Base-by-base conservation (phyloP, 148 eudicot genomes). In the Fagopyrum tataricum region DNA sequence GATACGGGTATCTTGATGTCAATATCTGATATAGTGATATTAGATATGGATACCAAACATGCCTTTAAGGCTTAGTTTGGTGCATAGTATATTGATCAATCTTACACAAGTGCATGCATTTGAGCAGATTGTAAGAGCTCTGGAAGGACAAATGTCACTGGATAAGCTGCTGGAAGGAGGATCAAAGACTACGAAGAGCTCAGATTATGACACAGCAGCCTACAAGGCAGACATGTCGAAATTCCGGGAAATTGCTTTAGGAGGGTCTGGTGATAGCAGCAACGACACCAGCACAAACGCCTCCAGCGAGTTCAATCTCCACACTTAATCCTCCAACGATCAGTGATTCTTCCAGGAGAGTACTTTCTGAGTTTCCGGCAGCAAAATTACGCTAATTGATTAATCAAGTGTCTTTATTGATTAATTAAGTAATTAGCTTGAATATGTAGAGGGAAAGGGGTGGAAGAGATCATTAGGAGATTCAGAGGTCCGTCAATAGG, bases 141-240 rank as follows among this genome's bases (percentile, higher is more conserved):
- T 91, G 4, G 93, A 89, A 72, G 97, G 91, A 69, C 85, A 89
- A 44, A 84, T 82, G 13, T 85, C 96, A 4, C 56, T 87, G 41
- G 96, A 90, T 7, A 91, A 82, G 77, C 44, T 90, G 37, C 37
- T 31, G 37, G 37, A 31, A 39, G 88, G 86, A 0, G 86, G 76
- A 2, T 49, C 39, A 49, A 85, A 61, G 43, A 55, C 74, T 44
- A 86, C 78, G 18, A 79, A 77, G 14, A 73, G 75, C 70, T 9
- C 79, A 43, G 77, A 79, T 0, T 88, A 90, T 10, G 91, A 90
- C 73, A 81, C 87, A 7, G 78, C 82, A 0, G 83, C 84, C 40
- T 87, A 88, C 59, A 85, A 82, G 11, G 89, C 84, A 1, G 93
- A 91, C 67, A 73, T 91, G 56, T 76, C 81, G 83, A 87, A 80